Base-by-base conservation (phyloP, 208 protist genomes). In the Wallacemonas sp. region DNA sequence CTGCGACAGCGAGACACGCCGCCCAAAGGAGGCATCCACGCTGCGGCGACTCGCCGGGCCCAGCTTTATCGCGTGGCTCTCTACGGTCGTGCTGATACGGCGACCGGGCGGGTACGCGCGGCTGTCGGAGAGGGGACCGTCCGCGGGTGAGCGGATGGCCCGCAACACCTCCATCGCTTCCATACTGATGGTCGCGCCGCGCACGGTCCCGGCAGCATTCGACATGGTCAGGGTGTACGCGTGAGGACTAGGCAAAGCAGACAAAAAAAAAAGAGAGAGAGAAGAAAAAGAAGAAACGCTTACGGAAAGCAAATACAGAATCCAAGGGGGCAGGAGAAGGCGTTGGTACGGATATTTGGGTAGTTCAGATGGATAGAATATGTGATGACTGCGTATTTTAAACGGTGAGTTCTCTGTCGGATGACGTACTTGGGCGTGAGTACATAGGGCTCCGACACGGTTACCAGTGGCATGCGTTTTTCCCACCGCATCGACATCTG, bases 281-380 rank as follows among this genome's bases (percentile, higher is more conserved):
- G 22, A 57, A 64, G 57, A 65, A 22, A 33, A 64, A 41, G 38
- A 75, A 63, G 38, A 44, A 63, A n/a, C n/a, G n/a, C n/a, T n/a
- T n/a, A n/a, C n/a, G n/a, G n/a, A n/a, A n/a, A n/a, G n/a, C n/a
- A n/a, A n/a, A n/a, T n/a, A n/a, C n/a, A n/a, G n/a, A n/a, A n/a
- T n/a, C n/a, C n/a, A n/a, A n/a, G n/a, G n/a, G n/a, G n/a, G n/a
- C n/a, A n/a, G n/a, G n/a, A n/a, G n/a, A n/a, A n/a, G n/a, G n/a
- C n/a, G n/a, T n/a, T n/a, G n/a, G n/a, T n/a, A n/a, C n/a, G n/a
- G n/a, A n/a, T n/a, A n/a, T n/a, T n/a, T n/a, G n/a, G n/a, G n/a
- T n/a, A n/a, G n/a, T n/a, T n/a, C n/a, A n/a, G n/a, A n/a, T n/a
- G n/a, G n/a, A n/a, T n/a, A n/a, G n/a, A n/a, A n/a, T n/a, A n/a